These are phyloP conservation scores for Trametes polyzona DNA, from an alignment of 1,284 basidiomycete species.

Conservation along the genomic window DNA sequence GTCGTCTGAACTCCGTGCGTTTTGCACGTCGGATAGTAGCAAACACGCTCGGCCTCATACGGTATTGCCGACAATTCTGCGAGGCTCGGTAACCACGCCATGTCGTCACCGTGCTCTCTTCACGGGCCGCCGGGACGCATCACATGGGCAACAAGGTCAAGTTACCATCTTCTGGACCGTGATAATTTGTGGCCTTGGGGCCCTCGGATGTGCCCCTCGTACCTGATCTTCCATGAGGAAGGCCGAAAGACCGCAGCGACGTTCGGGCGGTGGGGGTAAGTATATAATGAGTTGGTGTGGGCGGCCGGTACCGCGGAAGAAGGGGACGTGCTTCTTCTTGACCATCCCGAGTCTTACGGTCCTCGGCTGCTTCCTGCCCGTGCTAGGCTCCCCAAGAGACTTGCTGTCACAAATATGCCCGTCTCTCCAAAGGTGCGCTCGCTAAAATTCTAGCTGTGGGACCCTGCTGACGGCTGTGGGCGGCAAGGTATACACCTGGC, in stretches of 20 bases:
- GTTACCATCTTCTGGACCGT: neutral
- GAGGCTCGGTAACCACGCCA: neutral
- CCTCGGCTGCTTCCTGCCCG: neutral
- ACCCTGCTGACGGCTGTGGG: no score
- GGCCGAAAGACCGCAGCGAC: neutral
- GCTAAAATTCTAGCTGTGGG: neutral
- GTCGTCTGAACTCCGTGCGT: no score
- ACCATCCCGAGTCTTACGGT: neutral
- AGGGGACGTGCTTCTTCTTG: neutral
- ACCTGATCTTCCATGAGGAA: neutral
- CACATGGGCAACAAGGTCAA: conserved; percentile 10
- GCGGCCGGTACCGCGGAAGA: neutral
- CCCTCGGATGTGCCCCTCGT: neutral
- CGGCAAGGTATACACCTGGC: conserved; percentile 56
- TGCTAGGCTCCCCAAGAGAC: neutral
- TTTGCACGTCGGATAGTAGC: no score
- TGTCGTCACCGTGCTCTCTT: conserved; percentile 5
- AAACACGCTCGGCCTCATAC: no score
- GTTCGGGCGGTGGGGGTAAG: conserved; percentile 1
- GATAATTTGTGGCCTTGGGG: neutral
- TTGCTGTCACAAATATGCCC: conserved; percentile 11
- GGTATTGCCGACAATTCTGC: no score
- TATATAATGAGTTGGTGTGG: conserved; percentile 6
- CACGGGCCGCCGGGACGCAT: conserved; percentile 7
- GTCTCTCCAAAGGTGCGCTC: conserved; percentile 28